Percentiles rank a stretch among this genome's conserved stretches.
phyloP scores from a whole-genome alignment of 1,139 yeast genomes.

The Nadsonia commutata region DNA sequence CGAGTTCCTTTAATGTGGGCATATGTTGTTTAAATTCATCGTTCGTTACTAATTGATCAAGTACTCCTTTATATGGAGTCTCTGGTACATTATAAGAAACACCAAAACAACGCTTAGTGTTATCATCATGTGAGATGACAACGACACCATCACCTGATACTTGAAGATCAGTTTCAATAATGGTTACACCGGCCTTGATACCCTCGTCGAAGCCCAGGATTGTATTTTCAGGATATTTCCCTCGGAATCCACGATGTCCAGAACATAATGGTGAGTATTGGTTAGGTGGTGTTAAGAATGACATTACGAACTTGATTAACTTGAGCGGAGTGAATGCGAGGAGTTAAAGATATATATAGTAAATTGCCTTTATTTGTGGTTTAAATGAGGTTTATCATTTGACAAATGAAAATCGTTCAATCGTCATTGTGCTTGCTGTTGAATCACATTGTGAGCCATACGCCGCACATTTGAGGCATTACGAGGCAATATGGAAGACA shows the following conservation, averaged over 20 bases:
- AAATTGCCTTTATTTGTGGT: no score
- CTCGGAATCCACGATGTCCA: slow-evolving; percentile 30
- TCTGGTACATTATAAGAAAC: slow-evolving; percentile 23
- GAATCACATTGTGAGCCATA: no score
- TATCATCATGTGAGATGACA: slow-evolving; percentile 62
- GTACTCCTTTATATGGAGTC: slow-evolving; percentile 26
- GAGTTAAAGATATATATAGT: no score
- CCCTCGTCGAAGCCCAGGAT: slow-evolving; percentile 60
- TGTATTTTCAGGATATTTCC: slow-evolving; percentile 66
- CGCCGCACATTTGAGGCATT: no score
- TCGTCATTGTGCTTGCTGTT: no score
- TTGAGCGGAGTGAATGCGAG: no score
- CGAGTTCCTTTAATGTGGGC: slow-evolving; percentile 45
- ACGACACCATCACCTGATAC: slow-evolving; percentile 56
- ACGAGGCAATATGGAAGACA: no score
- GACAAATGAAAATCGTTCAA: no score
- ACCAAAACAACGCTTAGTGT: slow-evolving; percentile 47
- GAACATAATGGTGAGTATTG: slow-evolving; percentile 7
- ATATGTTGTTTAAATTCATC: slow-evolving; percentile 40
- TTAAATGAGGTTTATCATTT: no score
- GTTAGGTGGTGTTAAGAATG: slow-evolving; percentile 2
- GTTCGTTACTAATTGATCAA: slow-evolving; percentile 40
- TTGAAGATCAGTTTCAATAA: slow-evolving; percentile 78
- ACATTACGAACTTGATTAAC: no score
- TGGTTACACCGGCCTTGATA: slow-evolving; percentile 49